Conservation (phyloP, 2,329 filamentous ascomycete genomes). For the Eutypa lata region DNA sequence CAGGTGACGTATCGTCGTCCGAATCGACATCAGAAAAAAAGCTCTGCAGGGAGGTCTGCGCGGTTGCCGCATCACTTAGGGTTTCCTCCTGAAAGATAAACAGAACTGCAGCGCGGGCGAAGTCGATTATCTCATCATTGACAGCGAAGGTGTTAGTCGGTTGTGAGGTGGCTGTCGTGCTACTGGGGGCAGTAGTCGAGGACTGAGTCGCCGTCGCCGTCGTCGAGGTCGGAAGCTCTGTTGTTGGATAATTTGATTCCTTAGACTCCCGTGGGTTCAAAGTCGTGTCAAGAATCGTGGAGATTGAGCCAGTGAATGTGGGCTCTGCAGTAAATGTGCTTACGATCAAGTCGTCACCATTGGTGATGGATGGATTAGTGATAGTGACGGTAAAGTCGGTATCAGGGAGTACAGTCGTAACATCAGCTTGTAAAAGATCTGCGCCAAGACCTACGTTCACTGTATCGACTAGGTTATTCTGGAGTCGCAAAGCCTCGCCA, state of each 20-base stretch:
- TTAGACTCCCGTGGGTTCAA: slow-evolving; percentile 14
- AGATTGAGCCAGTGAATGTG: slow-evolving; percentile 16
- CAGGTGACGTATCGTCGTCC: slow-evolving; percentile 6
- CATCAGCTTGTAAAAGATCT: slow-evolving; percentile 13
- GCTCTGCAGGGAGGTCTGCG: slow-evolving; percentile 51
- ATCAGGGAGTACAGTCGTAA: slow-evolving; percentile 25
- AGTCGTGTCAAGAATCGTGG: slow-evolving; percentile 31
- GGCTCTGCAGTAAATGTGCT: slow-evolving; percentile 19
- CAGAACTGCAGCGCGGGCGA: slow-evolving; percentile 60
- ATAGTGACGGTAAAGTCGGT: slow-evolving; percentile 32
- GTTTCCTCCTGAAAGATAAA: slow-evolving; percentile 57
- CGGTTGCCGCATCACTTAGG: slow-evolving; percentile 47
- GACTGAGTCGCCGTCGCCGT: slow-evolving; percentile 14
- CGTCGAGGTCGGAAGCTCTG: slow-evolving; percentile 18
- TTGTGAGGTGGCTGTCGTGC: slow-evolving; percentile 19
- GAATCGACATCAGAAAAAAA: slow-evolving; percentile 47
- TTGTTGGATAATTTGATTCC: slow-evolving; percentile 5
- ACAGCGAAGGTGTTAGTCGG: slow-evolving; percentile 41
- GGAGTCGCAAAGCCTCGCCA: slow-evolving; percentile 43
- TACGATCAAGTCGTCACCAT: slow-evolving; percentile 15
- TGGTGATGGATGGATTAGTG: slow-evolving; percentile 17
- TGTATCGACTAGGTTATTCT: slow-evolving; percentile 26
- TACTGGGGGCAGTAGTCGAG: slow-evolving; percentile 11
- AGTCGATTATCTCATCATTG: slow-evolving; percentile 58
- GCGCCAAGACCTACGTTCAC: slow-evolving; percentile 15